Base-by-base conservation (phyloP, 495 filamentous ascomycete species). In the Xylaria scruposa region DNA sequence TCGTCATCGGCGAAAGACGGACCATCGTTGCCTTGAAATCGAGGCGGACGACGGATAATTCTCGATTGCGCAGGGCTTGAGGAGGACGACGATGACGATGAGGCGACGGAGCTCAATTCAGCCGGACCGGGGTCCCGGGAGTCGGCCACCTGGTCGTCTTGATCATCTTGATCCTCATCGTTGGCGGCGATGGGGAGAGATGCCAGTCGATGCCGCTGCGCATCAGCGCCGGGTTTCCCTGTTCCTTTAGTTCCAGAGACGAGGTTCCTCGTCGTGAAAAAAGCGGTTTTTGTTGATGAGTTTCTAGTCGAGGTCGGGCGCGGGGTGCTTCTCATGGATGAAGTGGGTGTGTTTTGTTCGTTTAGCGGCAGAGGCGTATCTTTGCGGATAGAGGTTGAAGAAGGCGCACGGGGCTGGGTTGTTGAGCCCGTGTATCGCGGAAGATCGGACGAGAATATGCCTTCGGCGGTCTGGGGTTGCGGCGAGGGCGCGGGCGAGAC, bases 361-460 rank as follows among this genome's bases (percentile, higher is more conserved):
- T 84, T 85, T 76, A 84, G 84, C 44, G 84, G 83, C 5, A 87
- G 75, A 10, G 86, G 85, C 29, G 84, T 84, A 21, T 93, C 92
- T 76, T 86, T 92, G 36, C 91, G 88, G 40, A 89, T 81, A 5
- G 89, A 89, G 40, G 93, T 83, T 2, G 90, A 83, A 15, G 90
- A 92, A 0, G 90, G 88, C 49, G 87, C 91, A 88, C 76, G 74
- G 78, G 68, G 44, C 46, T 53, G 71, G 83, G 89, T 89, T 69
- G 83, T 84, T 63, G 88, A 90, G 33, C 85, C 85, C 29, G 83
- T 83, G 51, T 90, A 85, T 70, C 86, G 88, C 84, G 89, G 88
- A 21, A 86, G 78, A 58, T 91, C 85, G 29, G 88, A 88, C 26
- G 81, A 77, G 46, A 77, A 79, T 21, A 60, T 64, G 19, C 75